Conservation (phyloP, 768 basidiomycete genomes). For the Suillus ampliporus region DNA sequence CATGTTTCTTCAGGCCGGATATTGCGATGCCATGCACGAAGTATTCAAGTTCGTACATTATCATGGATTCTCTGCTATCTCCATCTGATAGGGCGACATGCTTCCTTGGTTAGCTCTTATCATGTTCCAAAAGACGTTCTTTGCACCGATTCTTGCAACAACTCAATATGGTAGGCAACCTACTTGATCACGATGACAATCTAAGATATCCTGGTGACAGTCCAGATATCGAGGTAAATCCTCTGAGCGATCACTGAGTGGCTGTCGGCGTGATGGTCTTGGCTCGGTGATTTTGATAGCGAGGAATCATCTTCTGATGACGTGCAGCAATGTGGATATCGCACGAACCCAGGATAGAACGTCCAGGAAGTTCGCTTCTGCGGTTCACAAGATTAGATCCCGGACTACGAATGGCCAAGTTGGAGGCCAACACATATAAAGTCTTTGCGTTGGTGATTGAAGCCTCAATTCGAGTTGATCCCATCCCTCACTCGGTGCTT, state of each 20-base stretch:
- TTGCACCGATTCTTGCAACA: neutral
- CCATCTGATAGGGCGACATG: neutral
- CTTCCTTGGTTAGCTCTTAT: neutral
- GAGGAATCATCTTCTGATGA: neutral
- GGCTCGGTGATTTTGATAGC: neutral
- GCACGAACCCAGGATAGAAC: neutral
- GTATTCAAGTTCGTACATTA: neutral
- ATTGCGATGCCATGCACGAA: neutral
- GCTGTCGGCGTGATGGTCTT: neutral
- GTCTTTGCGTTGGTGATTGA: neutral
- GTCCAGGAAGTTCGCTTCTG: neutral
- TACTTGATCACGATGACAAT: neutral
- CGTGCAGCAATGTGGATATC: neutral
- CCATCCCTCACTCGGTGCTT: neutral
- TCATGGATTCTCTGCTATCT: neutral
- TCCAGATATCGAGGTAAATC: neutral
- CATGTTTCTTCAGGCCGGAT: neutral
- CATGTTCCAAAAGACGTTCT: neutral
- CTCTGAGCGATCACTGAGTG: neutral
- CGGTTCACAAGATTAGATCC: neutral
- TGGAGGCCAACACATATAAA: slow-evolving; percentile 5
- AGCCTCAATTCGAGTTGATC: slow-evolving; percentile 9
- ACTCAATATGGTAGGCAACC: slow-evolving; percentile 1
- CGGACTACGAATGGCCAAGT: neutral
- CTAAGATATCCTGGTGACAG: neutral